Percentiles rank a stretch among this genome's conserved stretches.
These are phyloP conservation scores for Podospora comata DNA, from an alignment of 495 filamentous ascomycete species.

Conservation along the genomic window DNA sequence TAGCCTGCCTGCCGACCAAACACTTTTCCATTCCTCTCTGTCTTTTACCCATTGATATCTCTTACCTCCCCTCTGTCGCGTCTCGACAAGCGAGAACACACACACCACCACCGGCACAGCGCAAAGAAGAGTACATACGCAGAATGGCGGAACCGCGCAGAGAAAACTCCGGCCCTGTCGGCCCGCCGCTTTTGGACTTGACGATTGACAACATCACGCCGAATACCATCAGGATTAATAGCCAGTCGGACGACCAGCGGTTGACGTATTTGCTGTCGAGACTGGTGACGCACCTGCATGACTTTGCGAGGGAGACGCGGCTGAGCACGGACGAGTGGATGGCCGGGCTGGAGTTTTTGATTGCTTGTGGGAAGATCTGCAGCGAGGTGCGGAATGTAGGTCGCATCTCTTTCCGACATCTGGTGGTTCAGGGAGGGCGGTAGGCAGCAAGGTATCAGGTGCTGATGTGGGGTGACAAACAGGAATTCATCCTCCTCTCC, in stretches of 20 bases:
- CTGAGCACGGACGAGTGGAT: slow-evolving; percentile 80
- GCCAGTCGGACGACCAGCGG: slow-evolving; percentile 60
- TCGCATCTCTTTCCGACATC: background rate
- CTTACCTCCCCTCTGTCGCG: too few species aligned
- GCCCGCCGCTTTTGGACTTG: slow-evolving; percentile 59
- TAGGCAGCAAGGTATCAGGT: too few species aligned
- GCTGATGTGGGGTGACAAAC: too few species aligned
- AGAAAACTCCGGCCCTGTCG: slow-evolving; percentile 15
- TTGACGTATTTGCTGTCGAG: slow-evolving; percentile 70
- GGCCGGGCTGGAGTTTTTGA: slow-evolving; percentile 66
- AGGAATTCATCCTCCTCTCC: slow-evolving; percentile 94
- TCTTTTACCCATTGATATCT: too few species aligned
- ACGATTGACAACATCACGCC: slow-evolving; percentile 82
- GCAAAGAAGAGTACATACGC: slow-evolving; percentile 5
- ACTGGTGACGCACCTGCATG: slow-evolving; percentile 75
- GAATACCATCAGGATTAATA: slow-evolving; percentile 72
- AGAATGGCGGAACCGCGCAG: slow-evolving; percentile 13
- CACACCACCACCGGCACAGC: background rate
- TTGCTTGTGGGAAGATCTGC: slow-evolving; percentile 68
- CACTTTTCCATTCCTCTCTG: too few species aligned
- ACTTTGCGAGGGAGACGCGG: slow-evolving; percentile 77
- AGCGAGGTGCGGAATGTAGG: slow-evolving; percentile 57
- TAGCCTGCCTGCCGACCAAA: background rate
- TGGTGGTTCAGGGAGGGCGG: too few species aligned
- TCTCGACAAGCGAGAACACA: too few species aligned